These are phyloP conservation scores for Clathrospora elynae DNA, from an alignment of 2,329 filamentous ascomycete genomes.

Conservation along the genomic window DNA sequence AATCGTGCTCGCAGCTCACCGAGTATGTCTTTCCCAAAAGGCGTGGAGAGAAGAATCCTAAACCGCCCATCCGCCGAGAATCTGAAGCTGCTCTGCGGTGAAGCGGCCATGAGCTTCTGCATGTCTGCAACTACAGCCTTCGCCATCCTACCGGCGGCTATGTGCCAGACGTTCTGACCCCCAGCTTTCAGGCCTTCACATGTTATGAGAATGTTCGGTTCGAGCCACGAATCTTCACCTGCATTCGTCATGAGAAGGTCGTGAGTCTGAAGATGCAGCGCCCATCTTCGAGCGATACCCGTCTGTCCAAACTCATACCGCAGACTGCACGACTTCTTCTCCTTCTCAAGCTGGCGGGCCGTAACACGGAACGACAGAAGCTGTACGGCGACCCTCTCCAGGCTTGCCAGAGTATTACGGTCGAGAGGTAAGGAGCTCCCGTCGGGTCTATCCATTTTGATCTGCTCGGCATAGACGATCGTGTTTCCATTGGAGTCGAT, in stretches of 20 bases:
- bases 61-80: constrained; percentile 69
- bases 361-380: constrained; percentile 39
- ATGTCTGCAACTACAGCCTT: constrained; percentile 42
- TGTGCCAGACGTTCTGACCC: constrained; percentile 46
- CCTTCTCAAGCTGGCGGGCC: constrained; percentile 28
- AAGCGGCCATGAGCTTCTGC: constrained; percentile 48
- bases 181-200: constrained; percentile 40
- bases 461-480: constrained; percentile 38
- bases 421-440: constrained; percentile 29
- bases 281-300: constrained; percentile 33
- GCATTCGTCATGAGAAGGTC: constrained; percentile 32
- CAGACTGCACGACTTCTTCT: constrained; percentile 30
- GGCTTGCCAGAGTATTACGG: constrained; percentile 35
- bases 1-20: constrained; percentile 64
- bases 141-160: constrained; percentile 49
- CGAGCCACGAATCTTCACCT: constrained; percentile 37
- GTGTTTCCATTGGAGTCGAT: constrained; percentile 28
- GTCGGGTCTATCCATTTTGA: constrained; percentile 31
- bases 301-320: constrained; percentile 24
- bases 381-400: constrained; percentile 50
- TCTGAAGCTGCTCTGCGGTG: constrained; percentile 64
- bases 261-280: constrained; percentile 34
- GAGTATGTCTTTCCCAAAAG: constrained; percentile 64
- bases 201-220: constrained; percentile 34
- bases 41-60: constrained; percentile 63